phyloP scores from a whole-genome alignment of 192 early-diverging fungal genomes.

The Mortierella claussenii region DNA sequence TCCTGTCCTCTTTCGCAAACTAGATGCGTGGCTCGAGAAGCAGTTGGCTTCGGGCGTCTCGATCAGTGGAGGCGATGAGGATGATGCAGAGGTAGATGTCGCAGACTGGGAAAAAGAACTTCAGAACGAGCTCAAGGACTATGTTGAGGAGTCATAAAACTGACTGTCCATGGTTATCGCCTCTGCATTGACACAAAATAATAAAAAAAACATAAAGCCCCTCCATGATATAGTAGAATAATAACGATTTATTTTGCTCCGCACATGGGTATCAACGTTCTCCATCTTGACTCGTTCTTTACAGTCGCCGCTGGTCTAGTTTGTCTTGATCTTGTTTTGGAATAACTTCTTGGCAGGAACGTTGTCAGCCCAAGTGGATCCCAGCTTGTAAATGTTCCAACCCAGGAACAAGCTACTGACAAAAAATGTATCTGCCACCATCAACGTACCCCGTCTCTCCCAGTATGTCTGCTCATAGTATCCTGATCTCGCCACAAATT shows the following conservation, averaged over 20 bases:
- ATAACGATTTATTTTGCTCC: conserved; percentile 18
- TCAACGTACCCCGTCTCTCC: conserved; percentile 38
- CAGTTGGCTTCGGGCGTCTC: conserved; percentile 40
- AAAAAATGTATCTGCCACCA: conserved; percentile 46
- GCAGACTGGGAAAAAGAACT: conserved; percentile 59
- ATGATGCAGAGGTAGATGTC: conserved; percentile 52
- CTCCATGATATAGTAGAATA: background rate
- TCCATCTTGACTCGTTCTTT: no score
- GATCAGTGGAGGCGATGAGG: conserved; percentile 26
- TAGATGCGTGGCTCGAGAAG: conserved; percentile 58
- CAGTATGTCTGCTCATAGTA: conserved; percentile 44
- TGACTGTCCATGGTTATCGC: no score
- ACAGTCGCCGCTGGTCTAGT: no score
- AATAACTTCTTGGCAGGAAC: conserved; percentile 3
- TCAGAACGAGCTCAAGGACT: conserved; percentile 55
- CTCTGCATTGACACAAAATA: no score
- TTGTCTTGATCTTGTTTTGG: conserved; percentile 27
- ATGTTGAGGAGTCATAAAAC: conserved; percentile 31
- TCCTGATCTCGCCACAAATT: conserved; percentile 45
- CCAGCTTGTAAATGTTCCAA: conserved; percentile 53
- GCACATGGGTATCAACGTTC: no score
- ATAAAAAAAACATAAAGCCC: background rate
- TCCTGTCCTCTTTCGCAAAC: background rate
- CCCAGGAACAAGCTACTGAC: conserved; percentile 43
- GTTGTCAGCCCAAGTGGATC: conserved; percentile 23